phyloP scores from a whole-genome alignment of 495 filamentous ascomycete genomes.

The Articulospora tetracladia region DNA sequence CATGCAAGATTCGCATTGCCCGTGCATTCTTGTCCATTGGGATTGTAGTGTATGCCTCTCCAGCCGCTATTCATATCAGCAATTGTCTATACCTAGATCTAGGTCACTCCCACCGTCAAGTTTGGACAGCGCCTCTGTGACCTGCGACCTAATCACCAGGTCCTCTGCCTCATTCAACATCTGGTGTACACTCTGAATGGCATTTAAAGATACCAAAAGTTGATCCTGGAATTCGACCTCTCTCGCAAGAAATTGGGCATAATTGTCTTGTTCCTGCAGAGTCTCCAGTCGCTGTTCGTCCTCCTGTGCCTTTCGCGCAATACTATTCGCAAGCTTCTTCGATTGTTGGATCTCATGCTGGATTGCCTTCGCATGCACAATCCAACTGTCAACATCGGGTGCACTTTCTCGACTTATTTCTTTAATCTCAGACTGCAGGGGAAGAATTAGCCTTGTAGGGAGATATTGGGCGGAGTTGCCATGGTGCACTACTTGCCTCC shows the following conservation, averaged over 20 bases:
- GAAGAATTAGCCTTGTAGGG: not conserved
- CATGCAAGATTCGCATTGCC: conserved; percentile 42
- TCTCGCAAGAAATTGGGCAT: conserved; percentile 64
- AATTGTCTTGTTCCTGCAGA: conserved; percentile 52
- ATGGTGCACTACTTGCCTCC: conserved; percentile 56
- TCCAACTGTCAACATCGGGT: conserved; percentile 80
- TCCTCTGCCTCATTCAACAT: conserved; percentile 49
- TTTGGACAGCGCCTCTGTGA: conserved; percentile 46
- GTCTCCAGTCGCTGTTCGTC: conserved; percentile 53
- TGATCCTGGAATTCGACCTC: conserved; percentile 76
- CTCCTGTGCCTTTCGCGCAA: conserved; percentile 66
- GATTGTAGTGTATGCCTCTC: conserved; percentile 38
- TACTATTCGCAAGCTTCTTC: conserved; percentile 66
- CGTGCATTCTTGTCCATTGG: conserved; percentile 42
- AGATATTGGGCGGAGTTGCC: not conserved
- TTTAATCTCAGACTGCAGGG: conserved; percentile 51
- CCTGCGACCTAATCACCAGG: conserved; percentile 40
- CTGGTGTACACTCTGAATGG: conserved; percentile 50
- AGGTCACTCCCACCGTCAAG: conserved; percentile 38
- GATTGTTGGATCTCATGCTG: conserved; percentile 76
- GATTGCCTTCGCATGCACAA: conserved; percentile 75
- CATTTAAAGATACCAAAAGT: conserved; percentile 57
- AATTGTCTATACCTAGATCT: not conserved
- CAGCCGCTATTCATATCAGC: conserved; percentile 34
- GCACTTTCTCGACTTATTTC: conserved; percentile 67